Evolutionary conservation across 495 filamentous ascomycete species (phyloP).

Genomic region (Tuber melanosporum): DNA sequence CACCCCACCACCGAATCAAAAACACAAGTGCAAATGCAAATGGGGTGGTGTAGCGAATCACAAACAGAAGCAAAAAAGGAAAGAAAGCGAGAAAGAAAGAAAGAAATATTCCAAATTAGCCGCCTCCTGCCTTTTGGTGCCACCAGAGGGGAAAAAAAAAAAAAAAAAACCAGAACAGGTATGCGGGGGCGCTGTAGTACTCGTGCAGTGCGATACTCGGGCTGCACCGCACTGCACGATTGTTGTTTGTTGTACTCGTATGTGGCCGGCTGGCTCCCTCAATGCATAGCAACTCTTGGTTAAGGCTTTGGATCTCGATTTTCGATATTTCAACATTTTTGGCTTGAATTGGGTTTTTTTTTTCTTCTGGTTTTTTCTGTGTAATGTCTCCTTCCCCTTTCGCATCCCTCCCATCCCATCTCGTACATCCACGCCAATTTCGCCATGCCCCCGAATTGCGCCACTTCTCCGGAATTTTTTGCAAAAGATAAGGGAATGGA

Average conservation of each 20-base stretch:
- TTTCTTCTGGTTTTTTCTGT: conserved; percentile 13
- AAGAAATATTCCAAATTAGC: conserved; percentile 46
- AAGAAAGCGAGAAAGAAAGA: conserved; percentile 39
- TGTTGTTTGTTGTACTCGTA: neutral
- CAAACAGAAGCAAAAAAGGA: neutral
- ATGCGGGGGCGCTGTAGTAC: neutral
- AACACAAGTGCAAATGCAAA: neutral
- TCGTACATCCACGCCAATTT: neutral
- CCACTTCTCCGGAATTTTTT: neutral
- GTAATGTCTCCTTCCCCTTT: neutral
- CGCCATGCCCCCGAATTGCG: neutral
- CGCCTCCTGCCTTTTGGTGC: conserved; percentile 21
- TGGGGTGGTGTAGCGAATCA: neutral
- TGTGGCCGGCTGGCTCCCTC: neutral
- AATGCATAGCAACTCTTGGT: neutral
- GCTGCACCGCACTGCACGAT: neutral
- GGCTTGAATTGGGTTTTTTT: conserved; percentile 2
- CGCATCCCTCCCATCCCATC: neutral
- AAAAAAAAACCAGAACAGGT: neutral
- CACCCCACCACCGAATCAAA: neutral
- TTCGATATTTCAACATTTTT: neutral
- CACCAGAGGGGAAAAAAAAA: neutral
- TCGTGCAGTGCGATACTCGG: neutral
- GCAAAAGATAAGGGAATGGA: neutral
- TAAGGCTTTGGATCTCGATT: neutral